Conservation (phyloP, 805 yeast genomes). For the Ogataea pini region DNA sequence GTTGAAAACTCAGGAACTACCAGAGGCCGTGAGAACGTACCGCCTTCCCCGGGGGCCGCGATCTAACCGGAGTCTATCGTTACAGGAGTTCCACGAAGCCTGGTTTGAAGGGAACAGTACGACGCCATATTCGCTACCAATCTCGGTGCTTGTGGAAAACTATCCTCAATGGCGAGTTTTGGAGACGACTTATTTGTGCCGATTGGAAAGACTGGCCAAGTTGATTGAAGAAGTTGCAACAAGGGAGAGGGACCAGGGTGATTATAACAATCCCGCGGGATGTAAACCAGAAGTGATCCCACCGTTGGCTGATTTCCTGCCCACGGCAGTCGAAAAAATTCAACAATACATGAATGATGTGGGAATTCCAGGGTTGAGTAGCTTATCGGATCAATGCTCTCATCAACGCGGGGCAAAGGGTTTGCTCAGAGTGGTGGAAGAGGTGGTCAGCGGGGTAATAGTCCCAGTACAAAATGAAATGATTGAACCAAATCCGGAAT, state of each 20-base stretch:
- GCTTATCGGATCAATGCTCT: constrained; percentile 19
- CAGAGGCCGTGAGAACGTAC: constrained; percentile 14
- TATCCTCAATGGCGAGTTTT: constrained; percentile 19
- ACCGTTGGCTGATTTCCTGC: constrained; percentile 2
- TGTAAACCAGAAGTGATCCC: background rate
- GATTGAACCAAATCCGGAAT: too few species aligned
- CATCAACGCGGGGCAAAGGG: constrained; percentile 18
- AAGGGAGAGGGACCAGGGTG: constrained; percentile 1
- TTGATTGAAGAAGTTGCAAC: constrained; percentile 13
- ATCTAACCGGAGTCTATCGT: constrained; percentile 13
- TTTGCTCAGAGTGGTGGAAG: constrained; percentile 13
- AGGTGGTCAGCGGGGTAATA: background rate
- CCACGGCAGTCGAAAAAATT: constrained; percentile 12
- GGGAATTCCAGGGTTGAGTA: constrained; percentile 18
- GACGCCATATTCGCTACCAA: constrained; percentile 17
- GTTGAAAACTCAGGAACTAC: constrained; percentile 7
- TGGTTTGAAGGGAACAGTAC: constrained; percentile 17
- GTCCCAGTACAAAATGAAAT: too few species aligned
- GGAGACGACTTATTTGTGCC: constrained; percentile 20
- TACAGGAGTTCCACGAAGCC: constrained; percentile 18
- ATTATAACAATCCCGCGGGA: background rate
- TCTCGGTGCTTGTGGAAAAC: constrained; percentile 6
- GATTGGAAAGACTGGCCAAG: constrained; percentile 18
- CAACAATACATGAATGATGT: constrained; percentile 15
- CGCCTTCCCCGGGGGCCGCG: constrained; percentile 22